Evolutionary conservation across 2,329 filamentous ascomycete species (phyloP), one percentile per base, ranked within the genome.

Genomic region (Lasiodiplodia gonubiensis): DNA sequence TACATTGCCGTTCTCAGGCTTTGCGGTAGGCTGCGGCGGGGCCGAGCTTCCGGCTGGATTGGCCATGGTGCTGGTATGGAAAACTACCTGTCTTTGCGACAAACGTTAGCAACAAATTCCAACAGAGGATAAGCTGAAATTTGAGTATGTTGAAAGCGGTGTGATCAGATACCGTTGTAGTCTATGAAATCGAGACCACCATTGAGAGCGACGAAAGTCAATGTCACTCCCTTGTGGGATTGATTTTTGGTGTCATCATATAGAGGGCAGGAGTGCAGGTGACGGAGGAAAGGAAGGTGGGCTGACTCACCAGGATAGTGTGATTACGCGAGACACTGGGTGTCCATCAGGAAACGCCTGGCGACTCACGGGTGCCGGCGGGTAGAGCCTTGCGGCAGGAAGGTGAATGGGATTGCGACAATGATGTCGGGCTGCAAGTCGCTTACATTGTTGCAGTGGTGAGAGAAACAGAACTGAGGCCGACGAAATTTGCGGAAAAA

Each of bases 91-190:
- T 21, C 53, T 66, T 57, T 33, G 30, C 27, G 3, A 49, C 64
- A 49, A 52, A 51, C 4, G 64, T 66, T 54, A 66, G 64, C 35
- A 10, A 35, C 8, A 30, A 51, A 30, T 4, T 33, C 57, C n/a
- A 25, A 33, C 23, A 10, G 14, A 27, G n/a, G 7, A 5, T 0
- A 21, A 27, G 8, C 16, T 35, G 49, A 18, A 30, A 35, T 27
- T 10, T 30, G 39, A 37, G 48, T 51, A 39, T 35, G 18, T 12
- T 33, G 27, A 18, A 21, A 42, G 12, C 6, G n/a, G n/a, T 39
- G 11, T n/a, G 46, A 39, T 78, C 76, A 78, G 76, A 78, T 77
- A 77, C 76, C 75, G 76, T 78, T 77, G 76, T 77, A 78, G 76
- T 78, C 76, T 77, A 67, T 63, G 63, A 74, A 73, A 71, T 46